Conservation (phyloP, 2,329 filamentous ascomycete species). For the Xylaria sp. region DNA sequence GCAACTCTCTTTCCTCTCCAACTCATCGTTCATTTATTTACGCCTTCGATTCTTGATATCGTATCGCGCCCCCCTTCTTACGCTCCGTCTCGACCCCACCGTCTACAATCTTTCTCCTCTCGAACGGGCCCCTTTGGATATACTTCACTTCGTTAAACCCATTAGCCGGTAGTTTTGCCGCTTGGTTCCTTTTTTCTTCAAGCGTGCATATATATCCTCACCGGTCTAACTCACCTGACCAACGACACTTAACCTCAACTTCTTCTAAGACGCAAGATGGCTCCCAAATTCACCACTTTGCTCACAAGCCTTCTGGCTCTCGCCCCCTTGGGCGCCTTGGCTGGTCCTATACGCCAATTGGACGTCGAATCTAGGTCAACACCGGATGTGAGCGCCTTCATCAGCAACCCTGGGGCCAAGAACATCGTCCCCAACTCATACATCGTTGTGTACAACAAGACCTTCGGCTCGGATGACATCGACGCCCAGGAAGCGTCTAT, state of each 20-base stretch:
- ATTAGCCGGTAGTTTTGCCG: not conserved
- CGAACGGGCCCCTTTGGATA: slow-evolving; percentile 3
- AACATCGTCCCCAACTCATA: slow-evolving; percentile 62
- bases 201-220: slow-evolving; percentile 7
- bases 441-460: slow-evolving; percentile 69
- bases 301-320: slow-evolving; percentile 39
- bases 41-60: slow-evolving; percentile 15
- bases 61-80: not conserved
- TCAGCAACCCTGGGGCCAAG: slow-evolving; percentile 55
- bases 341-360: slow-evolving; percentile 31
- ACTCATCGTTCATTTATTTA: slow-evolving; percentile 2
- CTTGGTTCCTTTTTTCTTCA: not conserved
- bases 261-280: too few species aligned
- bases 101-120: slow-evolving; percentile 5
- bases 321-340: slow-evolving; percentile 35
- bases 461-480: slow-evolving; percentile 55
- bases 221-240: slow-evolving; percentile 31
- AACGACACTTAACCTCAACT: too few species aligned
- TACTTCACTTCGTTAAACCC: slow-evolving; percentile 24
- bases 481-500: slow-evolving; percentile 56
- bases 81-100: slow-evolving; percentile 8
- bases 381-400: slow-evolving; percentile 47
- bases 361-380: slow-evolving; percentile 25
- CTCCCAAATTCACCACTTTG: slow-evolving; percentile 37
- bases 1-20: slow-evolving; percentile 6